Conservation (phyloP, 2,329 filamentous ascomycete species). For the Fusarium austroafricanum region DNA sequence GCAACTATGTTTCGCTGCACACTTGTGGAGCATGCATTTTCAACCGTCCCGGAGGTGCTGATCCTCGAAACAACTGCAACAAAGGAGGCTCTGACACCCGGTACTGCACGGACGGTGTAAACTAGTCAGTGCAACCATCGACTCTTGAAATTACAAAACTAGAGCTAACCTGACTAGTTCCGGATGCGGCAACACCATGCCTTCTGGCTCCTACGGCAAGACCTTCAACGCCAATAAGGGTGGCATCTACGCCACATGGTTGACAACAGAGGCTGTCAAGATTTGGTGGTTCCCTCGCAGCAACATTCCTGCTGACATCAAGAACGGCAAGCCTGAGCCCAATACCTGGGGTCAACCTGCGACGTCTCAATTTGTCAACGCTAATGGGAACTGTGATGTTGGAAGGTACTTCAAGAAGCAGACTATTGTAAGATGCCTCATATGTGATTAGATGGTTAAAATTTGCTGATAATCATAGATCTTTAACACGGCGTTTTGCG, state of each 20-base stretch:
- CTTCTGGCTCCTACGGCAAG: constrained; percentile 19
- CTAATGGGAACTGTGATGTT: constrained; percentile 27
- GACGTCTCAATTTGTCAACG: constrained; percentile 20
- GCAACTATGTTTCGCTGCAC: constrained; percentile 17
- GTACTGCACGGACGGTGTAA: not conserved
- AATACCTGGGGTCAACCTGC: constrained; percentile 16
- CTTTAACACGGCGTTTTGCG: constrained; percentile 22
- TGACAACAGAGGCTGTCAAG: constrained; percentile 18
- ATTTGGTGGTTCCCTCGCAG: constrained; percentile 24
- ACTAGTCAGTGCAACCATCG: not conserved
- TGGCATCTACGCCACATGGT: constrained; percentile 18
- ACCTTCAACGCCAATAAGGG: constrained; percentile 18
- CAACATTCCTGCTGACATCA: constrained; percentile 17
- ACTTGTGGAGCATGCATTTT: constrained; percentile 22
- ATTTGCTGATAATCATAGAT: constrained; percentile 1
- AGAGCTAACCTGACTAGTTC: not conserved
- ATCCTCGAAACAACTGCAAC: constrained; percentile 13
- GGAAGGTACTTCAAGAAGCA: constrained; percentile 29
- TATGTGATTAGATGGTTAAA: fast-evolving
- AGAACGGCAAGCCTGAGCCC: constrained; percentile 10
- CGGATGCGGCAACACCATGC: constrained; percentile 24
- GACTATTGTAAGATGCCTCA: constrained; percentile 8
- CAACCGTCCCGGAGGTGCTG: constrained; percentile 5
- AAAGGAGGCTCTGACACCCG: constrained; percentile 5
- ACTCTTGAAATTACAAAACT: fast-evolving